phyloP scores from a whole-genome alignment of 495 filamentous ascomycete species.

The Margaritispora aquatica region DNA sequence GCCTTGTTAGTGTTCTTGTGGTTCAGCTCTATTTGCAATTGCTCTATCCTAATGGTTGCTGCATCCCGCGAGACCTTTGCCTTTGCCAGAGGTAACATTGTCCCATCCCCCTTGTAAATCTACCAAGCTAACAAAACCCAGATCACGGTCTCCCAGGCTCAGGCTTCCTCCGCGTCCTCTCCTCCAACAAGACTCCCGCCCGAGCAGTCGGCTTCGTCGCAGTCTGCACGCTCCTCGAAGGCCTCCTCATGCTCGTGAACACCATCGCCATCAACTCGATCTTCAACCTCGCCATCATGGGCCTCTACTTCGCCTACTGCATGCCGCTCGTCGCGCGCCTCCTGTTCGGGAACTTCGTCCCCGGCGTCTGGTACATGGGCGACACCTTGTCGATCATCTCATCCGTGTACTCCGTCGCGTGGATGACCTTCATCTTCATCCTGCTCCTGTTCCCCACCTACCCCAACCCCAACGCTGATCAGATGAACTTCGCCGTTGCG shows the following conservation, averaged over 20 bases:
- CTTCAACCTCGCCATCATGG: conserved; percentile 23
- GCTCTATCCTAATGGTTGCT: conserved; percentile 21
- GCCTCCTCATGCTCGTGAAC: conserved; percentile 22
- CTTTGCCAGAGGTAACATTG: conserved; percentile 16
- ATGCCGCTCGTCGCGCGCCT: conserved; percentile 18
- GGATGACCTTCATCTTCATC: conserved; percentile 22
- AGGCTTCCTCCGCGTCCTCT: conserved; percentile 17
- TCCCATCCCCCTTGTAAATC: too few species aligned
- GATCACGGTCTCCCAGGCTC: conserved; percentile 20
- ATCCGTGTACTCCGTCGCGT: conserved; percentile 11
- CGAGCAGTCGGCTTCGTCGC: conserved; percentile 18
- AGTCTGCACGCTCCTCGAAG: conserved; percentile 13
- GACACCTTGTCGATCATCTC: conserved; percentile 6
- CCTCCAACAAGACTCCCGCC: conserved; percentile 17
- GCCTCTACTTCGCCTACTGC: conserved; percentile 20
- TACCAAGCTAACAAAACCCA: background rate
- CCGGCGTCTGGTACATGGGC: conserved; percentile 20
- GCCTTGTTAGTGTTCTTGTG: conserved; percentile 18
- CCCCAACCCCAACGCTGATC: conserved; percentile 5
- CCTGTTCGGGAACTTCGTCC: conserved; percentile 13
- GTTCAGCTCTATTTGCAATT: conserved; percentile 18
- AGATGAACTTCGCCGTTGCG: conserved; percentile 21
- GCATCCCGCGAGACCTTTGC: conserved; percentile 20
- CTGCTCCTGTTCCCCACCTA: conserved; percentile 14
- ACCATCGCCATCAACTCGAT: conserved; percentile 23